These are phyloP conservation scores for Barbatosphaeria neglecta DNA, from an alignment of 495 filamentous ascomycete species.

Conservation along the genomic window DNA sequence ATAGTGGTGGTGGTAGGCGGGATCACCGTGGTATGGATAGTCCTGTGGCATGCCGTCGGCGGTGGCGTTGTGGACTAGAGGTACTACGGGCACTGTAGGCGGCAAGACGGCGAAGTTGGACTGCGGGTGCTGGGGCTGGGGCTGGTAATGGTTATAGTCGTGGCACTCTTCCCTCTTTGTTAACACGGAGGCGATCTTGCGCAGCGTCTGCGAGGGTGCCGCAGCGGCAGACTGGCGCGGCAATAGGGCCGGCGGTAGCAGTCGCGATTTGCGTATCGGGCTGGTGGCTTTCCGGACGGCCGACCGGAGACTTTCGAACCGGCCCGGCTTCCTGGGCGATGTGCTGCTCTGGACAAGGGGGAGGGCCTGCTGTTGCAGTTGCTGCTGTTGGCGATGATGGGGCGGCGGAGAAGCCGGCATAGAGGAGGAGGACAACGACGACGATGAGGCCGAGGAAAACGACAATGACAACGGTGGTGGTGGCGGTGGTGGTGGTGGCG, in stretches of 20 bases:
- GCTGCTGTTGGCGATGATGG: conserved; percentile 7
- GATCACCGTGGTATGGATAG: conserved; percentile 19
- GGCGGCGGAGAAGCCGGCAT: conserved; percentile 16
- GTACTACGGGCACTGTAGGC: too few species aligned
- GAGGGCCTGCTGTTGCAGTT: conserved; percentile 4
- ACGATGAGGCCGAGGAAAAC: too few species aligned
- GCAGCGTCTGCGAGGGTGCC: background rate
- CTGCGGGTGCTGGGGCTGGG: background rate
- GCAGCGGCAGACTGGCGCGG: background rate
- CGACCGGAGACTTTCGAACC: conserved; percentile 13
- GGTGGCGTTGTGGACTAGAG: too few species aligned
- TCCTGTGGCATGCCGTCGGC: background rate
- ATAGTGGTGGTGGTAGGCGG: conserved; percentile 15
- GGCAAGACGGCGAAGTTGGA: too few species aligned
- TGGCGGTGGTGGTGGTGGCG: background rate
- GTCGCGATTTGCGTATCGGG: background rate
- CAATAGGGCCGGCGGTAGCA: background rate
- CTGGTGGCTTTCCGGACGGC: conserved; percentile 13
- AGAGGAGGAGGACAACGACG: conserved; percentile 10
- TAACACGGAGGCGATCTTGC: background rate
- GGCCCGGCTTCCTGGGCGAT: conserved; percentile 14
- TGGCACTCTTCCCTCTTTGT: too few species aligned
- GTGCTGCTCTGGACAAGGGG: background rate
- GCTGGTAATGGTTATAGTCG: background rate
- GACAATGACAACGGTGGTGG: too few species aligned